Percentiles rank a stretch among this genome's conserved stretches.
phyloP scores from a whole-genome alignment of 1,284 basidiomycete genomes.

The Ustilago esculenta region DNA sequence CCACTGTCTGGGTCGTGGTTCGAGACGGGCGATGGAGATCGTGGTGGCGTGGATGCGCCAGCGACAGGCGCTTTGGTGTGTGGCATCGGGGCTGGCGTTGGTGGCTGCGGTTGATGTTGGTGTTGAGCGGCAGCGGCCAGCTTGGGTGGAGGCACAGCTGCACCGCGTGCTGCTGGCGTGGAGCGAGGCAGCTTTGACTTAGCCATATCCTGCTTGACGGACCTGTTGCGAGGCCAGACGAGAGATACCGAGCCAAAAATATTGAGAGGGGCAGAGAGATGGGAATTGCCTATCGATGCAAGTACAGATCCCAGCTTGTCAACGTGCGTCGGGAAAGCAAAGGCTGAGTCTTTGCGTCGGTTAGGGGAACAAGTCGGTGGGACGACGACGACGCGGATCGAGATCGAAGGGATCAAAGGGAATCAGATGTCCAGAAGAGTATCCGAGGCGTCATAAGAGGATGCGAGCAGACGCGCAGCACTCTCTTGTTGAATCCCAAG shows the following conservation, averaged over 20 bases:
- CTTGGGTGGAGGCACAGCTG: conserved; percentile 40
- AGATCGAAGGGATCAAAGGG: conserved; percentile 12
- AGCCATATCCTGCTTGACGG: conserved; percentile 33
- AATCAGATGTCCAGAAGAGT: conserved; percentile 4
- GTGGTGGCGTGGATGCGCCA: conserved; percentile 39
- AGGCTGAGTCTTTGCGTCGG: conserved; percentile 5
- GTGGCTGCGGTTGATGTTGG: conserved; percentile 25
- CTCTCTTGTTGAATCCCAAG: not conserved
- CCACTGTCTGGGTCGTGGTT: conserved; percentile 34
- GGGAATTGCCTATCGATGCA: not conserved
- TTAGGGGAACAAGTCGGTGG: not conserved
- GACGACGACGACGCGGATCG: conserved; percentile 12
- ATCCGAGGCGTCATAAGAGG: conserved; percentile 22
- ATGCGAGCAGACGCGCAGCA: conserved; percentile 4
- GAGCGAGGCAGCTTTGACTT: conserved; percentile 51
- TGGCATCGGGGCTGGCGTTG: conserved; percentile 24
- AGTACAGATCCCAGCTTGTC: not conserved
- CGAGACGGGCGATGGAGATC: conserved; percentile 34
- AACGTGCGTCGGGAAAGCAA: not conserved
- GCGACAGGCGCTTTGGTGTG: conserved; percentile 22
- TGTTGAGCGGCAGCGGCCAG: conserved; percentile 46
- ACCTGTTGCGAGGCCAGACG: conserved; percentile 22
- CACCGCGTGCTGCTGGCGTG: conserved; percentile 37
- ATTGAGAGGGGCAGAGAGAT: not conserved
- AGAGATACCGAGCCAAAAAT: not conserved